Evolutionary conservation across 257 asterid species (phyloP).

Genomic region (Nicotiana attenuata): DNA sequence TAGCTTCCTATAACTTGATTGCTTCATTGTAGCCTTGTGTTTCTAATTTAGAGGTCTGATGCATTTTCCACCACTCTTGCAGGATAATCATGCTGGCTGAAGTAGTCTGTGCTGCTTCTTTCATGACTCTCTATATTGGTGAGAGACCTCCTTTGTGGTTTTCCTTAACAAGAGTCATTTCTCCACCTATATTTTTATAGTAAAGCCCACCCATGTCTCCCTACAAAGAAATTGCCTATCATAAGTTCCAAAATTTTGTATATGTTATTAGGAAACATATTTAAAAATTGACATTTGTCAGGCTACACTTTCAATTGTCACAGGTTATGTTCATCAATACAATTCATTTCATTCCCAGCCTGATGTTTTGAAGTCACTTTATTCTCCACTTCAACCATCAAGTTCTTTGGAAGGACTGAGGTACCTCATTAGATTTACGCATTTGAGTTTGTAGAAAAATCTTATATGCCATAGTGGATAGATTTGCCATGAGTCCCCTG

Average conservation of each 20-base stretch:
- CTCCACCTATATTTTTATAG: not conserved
- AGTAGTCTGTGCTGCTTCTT: conserved; percentile 80
- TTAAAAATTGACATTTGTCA: not conserved
- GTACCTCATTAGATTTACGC: conserved; percentile 28
- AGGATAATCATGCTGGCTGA: conserved; percentile 86
- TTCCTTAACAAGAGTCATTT: not conserved
- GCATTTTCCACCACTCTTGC: conserved; percentile 27
- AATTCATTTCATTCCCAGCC: conserved; percentile 90
- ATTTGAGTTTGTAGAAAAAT: not conserved
- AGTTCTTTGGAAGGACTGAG: conserved; percentile 79
- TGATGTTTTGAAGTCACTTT: conserved; percentile 79
- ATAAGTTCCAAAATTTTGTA: not conserved
- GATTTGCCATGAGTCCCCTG: not conserved
- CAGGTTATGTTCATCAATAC: conserved; percentile 90
- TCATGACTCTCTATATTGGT: conserved; percentile 80
- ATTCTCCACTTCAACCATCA: conserved; percentile 89
- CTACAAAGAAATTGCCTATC: not conserved
- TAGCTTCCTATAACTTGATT: not conserved
- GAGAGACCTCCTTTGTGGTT: conserved; percentile 25
- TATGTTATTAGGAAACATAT: not conserved
- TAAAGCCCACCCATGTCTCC: not conserved
- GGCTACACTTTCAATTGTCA: not conserved
- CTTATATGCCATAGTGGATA: not conserved
- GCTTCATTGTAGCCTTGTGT: not conserved
- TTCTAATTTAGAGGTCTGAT: not conserved